Evolutionary conservation across 2,329 filamentous ascomycete genomes (phyloP).

Genomic region (Alternaria arbusti): DNA sequence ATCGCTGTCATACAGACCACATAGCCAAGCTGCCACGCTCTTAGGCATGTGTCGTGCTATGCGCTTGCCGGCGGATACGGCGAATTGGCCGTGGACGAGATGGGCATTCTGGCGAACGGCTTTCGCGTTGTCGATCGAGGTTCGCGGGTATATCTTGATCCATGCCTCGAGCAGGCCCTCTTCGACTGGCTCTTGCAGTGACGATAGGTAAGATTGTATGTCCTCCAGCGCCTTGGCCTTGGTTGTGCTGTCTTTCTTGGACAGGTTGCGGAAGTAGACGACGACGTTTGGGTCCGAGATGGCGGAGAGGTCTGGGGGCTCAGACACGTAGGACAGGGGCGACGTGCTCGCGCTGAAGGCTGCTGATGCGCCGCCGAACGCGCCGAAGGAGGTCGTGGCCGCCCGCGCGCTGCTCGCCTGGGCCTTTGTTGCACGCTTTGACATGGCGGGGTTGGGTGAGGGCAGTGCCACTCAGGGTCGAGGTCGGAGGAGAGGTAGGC

Average conservation of each 20-base stretch:
- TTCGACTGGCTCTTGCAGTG: constrained; percentile 69
- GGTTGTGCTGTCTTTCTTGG: constrained; percentile 92
- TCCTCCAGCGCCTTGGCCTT: constrained; percentile 92
- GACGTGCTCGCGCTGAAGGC: constrained; percentile 59
- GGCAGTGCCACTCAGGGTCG: background rate
- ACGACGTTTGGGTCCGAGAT: constrained; percentile 82
- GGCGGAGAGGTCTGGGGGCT: constrained; percentile 78
- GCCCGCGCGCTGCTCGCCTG: constrained; percentile 69
- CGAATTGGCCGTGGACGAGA: constrained; percentile 69
- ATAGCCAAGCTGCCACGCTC: constrained; percentile 87
- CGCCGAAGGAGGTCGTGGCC: constrained; percentile 53
- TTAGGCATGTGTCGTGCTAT: constrained; percentile 80
- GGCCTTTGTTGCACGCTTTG: constrained; percentile 66
- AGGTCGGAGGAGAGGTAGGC: background rate
- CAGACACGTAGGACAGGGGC: constrained; percentile 83
- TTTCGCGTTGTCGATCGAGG: constrained; percentile 87
- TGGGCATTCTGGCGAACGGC: constrained; percentile 89
- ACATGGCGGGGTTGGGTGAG: constrained; percentile 52
- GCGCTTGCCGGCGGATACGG: constrained; percentile 71
- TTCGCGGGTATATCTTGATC: constrained; percentile 85
- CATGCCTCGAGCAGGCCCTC: constrained; percentile 86
- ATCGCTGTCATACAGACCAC: constrained; percentile 87
- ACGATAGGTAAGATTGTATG: constrained; percentile 69
- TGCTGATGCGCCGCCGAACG: constrained; percentile 49
- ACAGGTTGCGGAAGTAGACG: constrained; percentile 89